Base-by-base conservation (phyloP, 2,329 filamentous ascomycete genomes). In the Ophiostoma ulmi region DNA sequence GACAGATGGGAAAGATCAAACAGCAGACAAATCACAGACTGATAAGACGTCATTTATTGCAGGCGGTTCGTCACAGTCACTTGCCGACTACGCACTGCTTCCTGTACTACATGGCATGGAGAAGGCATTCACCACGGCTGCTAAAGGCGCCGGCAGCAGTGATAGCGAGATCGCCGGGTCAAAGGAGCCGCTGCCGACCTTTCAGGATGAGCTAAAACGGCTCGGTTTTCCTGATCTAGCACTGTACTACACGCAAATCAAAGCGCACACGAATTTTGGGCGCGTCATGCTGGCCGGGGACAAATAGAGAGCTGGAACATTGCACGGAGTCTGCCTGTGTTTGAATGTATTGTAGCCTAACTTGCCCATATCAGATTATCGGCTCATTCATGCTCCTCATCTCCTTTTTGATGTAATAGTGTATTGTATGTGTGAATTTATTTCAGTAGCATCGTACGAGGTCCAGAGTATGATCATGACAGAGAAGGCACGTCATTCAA, bases 1-100 rank as follows among this genome's bases (percentile, higher is more conserved):
- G n/a, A 39, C 7, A 65, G 63, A 41, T 13, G 20, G 20, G 2
- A 17, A 22, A 41, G 63, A 41, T 20, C 11, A 17, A 20, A 11
- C 14, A 64, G 20, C 13, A 66, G 22, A 5, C 13, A 17, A n/a
- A 20, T 38, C 6, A 69, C 8, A 1, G 52, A 13, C 14, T 2
- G 17, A 35, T 1, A 48, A 35, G 52, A 44, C 3, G 26, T 14
- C 3, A 14, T 87, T 83, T 75, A 81, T 87, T 26, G 82, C 83
- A 0, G 84, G 83, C 0, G 71, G 75, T 3, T 73, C 71, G 0
- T 73, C 73, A 13, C 74, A 82, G 0, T 79, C 80, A 1, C 75
- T 88, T 1, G 82, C 83, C 0, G 87, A 89, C 76, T 89, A 83
- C 75, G 85, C 84, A 0, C 75, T 88, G 3, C 88, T 85, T 84